These are phyloP conservation scores for Fomitopsis pulvina DNA, from an alignment of 768 basidiomycete genomes.

Conservation along the genomic window DNA sequence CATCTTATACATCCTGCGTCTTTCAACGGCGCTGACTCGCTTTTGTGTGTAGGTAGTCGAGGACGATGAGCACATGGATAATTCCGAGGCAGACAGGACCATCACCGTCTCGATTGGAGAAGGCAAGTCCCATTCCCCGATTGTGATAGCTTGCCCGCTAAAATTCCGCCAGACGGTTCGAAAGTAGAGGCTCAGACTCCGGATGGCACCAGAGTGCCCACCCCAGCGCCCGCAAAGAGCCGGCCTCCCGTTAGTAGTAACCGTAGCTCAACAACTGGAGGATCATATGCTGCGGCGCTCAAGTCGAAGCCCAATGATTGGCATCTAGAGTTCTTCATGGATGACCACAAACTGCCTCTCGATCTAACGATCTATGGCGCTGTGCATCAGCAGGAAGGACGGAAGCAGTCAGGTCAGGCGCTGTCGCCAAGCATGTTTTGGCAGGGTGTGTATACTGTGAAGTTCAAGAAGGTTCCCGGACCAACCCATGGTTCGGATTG, in stretches of 20 bases:
- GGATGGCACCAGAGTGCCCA: conserved; percentile 90
- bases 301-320: conserved; percentile 92
- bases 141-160: background rate
- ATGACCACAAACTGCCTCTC: conserved; percentile 75
- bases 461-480: conserved; percentile 88
- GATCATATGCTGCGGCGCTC: conserved; percentile 91
- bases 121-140: conserved; percentile 37
- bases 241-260: conserved; percentile 26
- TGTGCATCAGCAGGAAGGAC: conserved; percentile 84
- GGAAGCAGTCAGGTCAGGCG: conserved; percentile 57
- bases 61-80: conserved; percentile 76
- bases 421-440: conserved; percentile 71
- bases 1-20: conserved; percentile 1
- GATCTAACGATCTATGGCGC: conserved; percentile 96
- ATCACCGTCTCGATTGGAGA: conserved; percentile 78
- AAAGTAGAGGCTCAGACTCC: conserved; percentile 95
- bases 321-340: conserved; percentile 96
- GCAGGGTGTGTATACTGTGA: conserved; percentile 87
- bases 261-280: conserved; percentile 31
- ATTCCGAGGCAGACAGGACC: conserved; percentile 70
- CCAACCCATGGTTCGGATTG: conserved; percentile 61
- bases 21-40: background rate
- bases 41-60: conserved; percentile 57
- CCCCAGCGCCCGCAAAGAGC: conserved; percentile 59
- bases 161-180: conserved; percentile 59